phyloP scores from a whole-genome alignment of 352 stramenopile genomes.

The Phytopythium boreale region DNA sequence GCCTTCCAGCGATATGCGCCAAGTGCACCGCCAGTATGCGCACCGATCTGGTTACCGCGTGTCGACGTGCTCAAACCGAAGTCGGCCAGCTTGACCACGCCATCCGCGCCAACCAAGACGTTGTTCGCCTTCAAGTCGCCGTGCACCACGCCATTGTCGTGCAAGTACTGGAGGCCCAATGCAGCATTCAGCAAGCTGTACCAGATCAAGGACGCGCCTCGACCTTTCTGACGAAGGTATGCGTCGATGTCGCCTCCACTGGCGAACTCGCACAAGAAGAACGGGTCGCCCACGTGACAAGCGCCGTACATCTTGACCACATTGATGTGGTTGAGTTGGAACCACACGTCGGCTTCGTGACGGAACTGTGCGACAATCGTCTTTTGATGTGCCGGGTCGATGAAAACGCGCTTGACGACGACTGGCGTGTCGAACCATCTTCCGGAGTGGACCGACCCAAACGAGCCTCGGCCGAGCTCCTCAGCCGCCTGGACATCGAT shows the following conservation, averaged over 20 bases:
- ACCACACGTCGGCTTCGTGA: slow-evolving; percentile 28
- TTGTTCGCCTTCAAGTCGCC: slow-evolving; percentile 39
- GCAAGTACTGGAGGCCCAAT: slow-evolving; percentile 26
- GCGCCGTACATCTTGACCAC: slow-evolving; percentile 34
- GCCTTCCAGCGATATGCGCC: slow-evolving; percentile 29
- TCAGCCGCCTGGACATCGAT: slow-evolving; percentile 17
- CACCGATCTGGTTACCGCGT: background rate
- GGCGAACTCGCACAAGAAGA: slow-evolving; percentile 32
- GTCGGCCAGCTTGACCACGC: slow-evolving; percentile 26
- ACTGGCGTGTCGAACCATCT: slow-evolving; percentile 24
- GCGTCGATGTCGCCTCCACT: slow-evolving; percentile 19
- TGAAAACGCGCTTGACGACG: slow-evolving; percentile 25
- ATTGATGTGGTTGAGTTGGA: slow-evolving; percentile 26
- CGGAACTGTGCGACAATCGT: slow-evolving; percentile 9
- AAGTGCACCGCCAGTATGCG: slow-evolving; percentile 5
- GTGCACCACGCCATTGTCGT: slow-evolving; percentile 32
- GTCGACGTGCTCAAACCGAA: slow-evolving; percentile 20
- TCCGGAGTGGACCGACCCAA: slow-evolving; percentile 23
- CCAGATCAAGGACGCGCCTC: slow-evolving; percentile 9
- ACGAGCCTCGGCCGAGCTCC: slow-evolving; percentile 17
- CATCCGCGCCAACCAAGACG: slow-evolving; percentile 27
- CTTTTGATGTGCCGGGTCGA: background rate
- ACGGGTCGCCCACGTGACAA: slow-evolving; percentile 28
- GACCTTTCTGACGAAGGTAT: slow-evolving; percentile 11
- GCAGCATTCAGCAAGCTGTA: slow-evolving; percentile 22